These are phyloP conservation scores for Colletotrichum horii DNA, from an alignment of 2,329 filamentous ascomycete genomes.

Conservation along the genomic window DNA sequence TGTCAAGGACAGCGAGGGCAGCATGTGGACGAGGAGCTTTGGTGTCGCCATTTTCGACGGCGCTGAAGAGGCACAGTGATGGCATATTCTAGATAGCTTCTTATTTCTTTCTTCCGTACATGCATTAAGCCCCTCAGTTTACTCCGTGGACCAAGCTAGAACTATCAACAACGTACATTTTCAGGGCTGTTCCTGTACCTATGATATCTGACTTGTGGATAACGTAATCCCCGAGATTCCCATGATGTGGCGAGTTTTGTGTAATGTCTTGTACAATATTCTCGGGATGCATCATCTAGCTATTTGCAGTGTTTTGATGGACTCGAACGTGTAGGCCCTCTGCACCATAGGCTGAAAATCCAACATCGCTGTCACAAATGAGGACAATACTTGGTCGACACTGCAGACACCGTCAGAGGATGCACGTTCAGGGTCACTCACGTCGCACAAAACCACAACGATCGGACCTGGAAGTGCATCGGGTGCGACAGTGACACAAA, in stretches of 20 bases:
- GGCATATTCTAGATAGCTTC: background rate
- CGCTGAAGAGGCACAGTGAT: background rate
- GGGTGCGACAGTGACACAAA: too few species aligned
- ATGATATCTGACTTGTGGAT: background rate
- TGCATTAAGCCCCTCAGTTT: background rate
- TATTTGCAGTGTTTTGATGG: background rate
- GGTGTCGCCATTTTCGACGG: constrained; percentile 23
- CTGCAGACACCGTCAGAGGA: too few species aligned
- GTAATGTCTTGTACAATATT: rapidly evolving
- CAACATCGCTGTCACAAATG: too few species aligned
- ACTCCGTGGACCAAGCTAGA: rapidly evolving
- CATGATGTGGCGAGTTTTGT: background rate
- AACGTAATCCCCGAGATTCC: rapidly evolving
- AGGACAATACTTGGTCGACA: too few species aligned
- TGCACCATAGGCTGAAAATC: background rate
- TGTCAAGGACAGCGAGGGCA: constrained; percentile 24
- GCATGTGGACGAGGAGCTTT: constrained; percentile 23
- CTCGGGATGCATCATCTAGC: background rate
- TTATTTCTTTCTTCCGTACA: rapidly evolving
- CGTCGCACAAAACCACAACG: too few species aligned
- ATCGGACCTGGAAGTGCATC: too few species aligned
- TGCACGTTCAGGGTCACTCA: too few species aligned
- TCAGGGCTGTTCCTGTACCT: background rate
- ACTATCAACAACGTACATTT: background rate
- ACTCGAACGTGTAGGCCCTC: background rate